Evolutionary conservation across 1,284 basidiomycete genomes (phyloP).

Genomic region (Leccinum fallax): DNA sequence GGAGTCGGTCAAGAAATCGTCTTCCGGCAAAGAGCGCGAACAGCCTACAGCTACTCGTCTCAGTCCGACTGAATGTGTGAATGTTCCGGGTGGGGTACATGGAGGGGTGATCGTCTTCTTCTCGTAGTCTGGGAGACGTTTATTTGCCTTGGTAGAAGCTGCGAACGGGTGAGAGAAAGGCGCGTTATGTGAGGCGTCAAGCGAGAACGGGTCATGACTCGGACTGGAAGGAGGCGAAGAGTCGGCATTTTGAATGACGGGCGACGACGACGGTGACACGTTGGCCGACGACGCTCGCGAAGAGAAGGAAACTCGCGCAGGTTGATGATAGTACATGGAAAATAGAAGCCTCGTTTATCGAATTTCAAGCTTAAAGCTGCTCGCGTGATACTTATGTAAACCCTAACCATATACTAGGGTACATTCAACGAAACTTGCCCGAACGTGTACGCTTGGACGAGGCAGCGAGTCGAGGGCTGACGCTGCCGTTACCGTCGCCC

Average conservation of each 20-base stretch:
- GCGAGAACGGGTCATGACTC: constrained; percentile 11
- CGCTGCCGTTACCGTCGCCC: too few species aligned
- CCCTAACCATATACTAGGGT: too few species aligned
- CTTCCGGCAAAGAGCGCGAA: constrained; percentile 31
- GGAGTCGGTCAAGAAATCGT: constrained; percentile 16
- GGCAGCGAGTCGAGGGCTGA: too few species aligned
- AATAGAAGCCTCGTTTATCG: too few species aligned
- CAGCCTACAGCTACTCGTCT: constrained; percentile 1
- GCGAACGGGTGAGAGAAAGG: constrained; percentile 33
- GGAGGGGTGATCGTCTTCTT: constrained; percentile 27
- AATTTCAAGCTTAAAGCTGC: too few species aligned
- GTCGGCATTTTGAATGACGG: constrained; percentile 31
- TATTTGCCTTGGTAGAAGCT: constrained; percentile 33
- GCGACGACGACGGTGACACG: constrained; percentile 34
- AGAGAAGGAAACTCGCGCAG: too few species aligned
- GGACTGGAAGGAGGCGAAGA: constrained; percentile 35
- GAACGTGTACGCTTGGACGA: too few species aligned
- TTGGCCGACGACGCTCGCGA: neutral
- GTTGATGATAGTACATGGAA: too few species aligned
- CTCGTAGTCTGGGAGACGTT: constrained; percentile 32
- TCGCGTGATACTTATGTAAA: too few species aligned
- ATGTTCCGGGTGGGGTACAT: constrained; percentile 26
- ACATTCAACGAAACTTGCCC: too few species aligned
- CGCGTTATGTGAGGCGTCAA: constrained; percentile 24
- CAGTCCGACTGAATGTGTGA: constrained; percentile 12